Conservation (phyloP, 768 basidiomycete species). For the Lepiota venenata region DNA sequence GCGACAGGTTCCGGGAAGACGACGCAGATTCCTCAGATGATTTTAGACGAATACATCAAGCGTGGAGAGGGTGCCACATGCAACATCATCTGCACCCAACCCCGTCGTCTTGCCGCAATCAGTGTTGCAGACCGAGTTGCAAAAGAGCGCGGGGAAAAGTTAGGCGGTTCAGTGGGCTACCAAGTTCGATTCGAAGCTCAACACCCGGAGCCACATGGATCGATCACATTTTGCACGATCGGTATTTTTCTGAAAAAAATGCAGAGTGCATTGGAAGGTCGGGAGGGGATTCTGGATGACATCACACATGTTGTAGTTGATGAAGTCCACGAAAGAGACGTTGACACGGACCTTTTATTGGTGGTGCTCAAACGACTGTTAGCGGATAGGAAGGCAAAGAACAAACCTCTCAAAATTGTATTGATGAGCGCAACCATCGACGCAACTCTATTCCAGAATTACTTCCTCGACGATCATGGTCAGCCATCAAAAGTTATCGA, state of each 20-base stretch:
- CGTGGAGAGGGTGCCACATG: conserved; percentile 78
- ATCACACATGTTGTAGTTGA: conserved; percentile 92
- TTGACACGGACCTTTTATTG: conserved; percentile 87
- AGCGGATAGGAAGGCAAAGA: conserved; percentile 64
- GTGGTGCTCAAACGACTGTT: conserved; percentile 86
- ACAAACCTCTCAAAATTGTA: conserved; percentile 77
- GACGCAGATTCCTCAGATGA: conserved; percentile 90
- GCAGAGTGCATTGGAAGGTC: conserved; percentile 64
- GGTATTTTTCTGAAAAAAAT: conserved; percentile 87
- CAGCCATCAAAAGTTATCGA: conserved; percentile 68
- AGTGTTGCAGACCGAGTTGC: conserved; percentile 90
- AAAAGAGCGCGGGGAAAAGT: conserved; percentile 73
- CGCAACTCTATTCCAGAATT: conserved; percentile 81
- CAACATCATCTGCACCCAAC: conserved; percentile 93
- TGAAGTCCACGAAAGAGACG: conserved; percentile 94
- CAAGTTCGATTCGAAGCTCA: conserved; percentile 89
- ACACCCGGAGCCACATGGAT: conserved; percentile 75
- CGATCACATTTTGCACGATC: conserved; percentile 90
- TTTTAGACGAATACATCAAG: conserved; percentile 81
- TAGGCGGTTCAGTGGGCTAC: conserved; percentile 81
- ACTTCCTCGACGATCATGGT: conserved; percentile 68
- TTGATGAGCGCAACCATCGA: conserved; percentile 98
- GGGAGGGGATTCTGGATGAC: conserved; percentile 53
- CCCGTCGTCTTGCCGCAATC: conserved; percentile 87
- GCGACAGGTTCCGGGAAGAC: conserved; percentile 93